Conservation (phyloP, 768 basidiomycete genomes). For the Amyloporia xantha region DNA sequence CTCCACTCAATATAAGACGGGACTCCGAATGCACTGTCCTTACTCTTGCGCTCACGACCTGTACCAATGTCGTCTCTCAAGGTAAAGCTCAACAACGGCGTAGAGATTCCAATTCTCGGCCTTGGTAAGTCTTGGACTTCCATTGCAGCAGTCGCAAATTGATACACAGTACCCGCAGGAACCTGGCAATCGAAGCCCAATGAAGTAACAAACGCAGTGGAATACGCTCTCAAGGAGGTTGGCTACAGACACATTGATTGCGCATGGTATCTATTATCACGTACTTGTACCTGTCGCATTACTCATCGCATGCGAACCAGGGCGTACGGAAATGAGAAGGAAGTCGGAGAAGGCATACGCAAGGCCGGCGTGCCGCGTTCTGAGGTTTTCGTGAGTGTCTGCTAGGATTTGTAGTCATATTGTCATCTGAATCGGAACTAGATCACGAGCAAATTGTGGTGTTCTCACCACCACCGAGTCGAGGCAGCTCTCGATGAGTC, state of each 20-base stretch:
- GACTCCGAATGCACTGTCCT: no score
- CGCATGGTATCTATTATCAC: slow-evolving; percentile 37
- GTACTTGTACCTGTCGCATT: background rate
- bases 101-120: slow-evolving; percentile 48
- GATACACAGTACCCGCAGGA: slow-evolving; percentile 41
- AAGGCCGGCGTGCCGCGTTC: slow-evolving; percentile 70
- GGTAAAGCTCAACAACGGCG: slow-evolving; percentile 57
- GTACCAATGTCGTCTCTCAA: slow-evolving; percentile 24
- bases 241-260: slow-evolving; percentile 79
- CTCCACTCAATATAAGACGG: no score
- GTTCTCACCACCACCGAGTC: slow-evolving; percentile 62
- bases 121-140: slow-evolving; percentile 37
- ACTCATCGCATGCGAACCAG: slow-evolving; percentile 25
- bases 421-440: no score
- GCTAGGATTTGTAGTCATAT: background rate
- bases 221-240: slow-evolving; percentile 59
- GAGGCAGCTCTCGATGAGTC: slow-evolving; percentile 72
- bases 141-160: no score
- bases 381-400: slow-evolving; percentile 53
- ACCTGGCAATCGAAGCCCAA: slow-evolving; percentile 79
- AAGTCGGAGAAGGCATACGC: slow-evolving; percentile 77
- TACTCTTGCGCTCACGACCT: no score
- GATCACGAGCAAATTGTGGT: slow-evolving; percentile 71
- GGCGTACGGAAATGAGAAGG: slow-evolving; percentile 73
- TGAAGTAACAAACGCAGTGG: slow-evolving; percentile 66